Evolutionary conservation across 441 rosid genomes (phyloP).

Genomic region (Corymbia citriodora): DNA sequence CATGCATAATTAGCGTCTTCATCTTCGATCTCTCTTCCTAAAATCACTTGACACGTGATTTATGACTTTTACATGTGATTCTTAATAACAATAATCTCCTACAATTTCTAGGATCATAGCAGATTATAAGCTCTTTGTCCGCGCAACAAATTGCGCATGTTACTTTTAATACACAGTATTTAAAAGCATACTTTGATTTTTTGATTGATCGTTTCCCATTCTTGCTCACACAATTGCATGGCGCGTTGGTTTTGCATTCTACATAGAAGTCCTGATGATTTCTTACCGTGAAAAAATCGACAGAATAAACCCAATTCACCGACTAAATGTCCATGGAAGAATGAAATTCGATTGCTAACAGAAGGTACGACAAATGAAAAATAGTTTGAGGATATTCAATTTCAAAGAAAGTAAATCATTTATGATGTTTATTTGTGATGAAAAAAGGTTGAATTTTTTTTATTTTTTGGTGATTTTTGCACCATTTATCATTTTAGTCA

Average conservation of each 20-base stretch:
- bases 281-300: neutral
- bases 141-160: neutral
- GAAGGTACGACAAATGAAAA: neutral
- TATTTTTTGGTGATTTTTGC: no score
- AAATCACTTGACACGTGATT: neutral
- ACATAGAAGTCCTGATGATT: neutral
- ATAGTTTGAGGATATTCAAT: neutral
- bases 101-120: neutral
- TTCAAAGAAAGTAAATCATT: neutral
- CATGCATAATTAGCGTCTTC: neutral
- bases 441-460: no score
- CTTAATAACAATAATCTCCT: neutral
- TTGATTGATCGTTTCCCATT: neutral
- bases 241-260: neutral
- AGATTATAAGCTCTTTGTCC: fast-evolving
- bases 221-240: neutral
- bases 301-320: neutral
- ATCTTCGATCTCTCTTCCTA: neutral
- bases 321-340: neutral
- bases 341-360: neutral
- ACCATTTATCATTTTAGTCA: no score
- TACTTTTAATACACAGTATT: neutral
- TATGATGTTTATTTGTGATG: no score
- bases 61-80: fast-evolving
- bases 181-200: neutral